Evolutionary conservation across 176 grass and related monocot genomes (phyloP), one percentile per base, ranked within the genome.

Genomic region (Musa acuminata): DNA sequence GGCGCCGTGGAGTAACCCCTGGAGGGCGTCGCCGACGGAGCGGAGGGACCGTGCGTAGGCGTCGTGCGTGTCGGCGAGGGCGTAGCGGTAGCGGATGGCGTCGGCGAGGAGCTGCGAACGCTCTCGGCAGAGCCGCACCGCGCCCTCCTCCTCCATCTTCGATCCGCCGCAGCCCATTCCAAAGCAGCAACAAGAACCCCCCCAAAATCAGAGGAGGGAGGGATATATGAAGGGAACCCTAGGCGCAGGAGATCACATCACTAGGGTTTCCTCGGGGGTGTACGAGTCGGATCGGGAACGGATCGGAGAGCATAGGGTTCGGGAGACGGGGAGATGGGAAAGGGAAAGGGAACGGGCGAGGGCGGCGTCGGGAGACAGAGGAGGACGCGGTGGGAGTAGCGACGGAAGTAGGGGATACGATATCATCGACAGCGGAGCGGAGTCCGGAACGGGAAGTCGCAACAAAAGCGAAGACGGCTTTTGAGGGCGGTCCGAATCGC

Each of bases 91-190:
- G 73, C 72, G 70, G 64, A 98, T 91, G 26, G 90, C 94, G 3
- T 74, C n/a, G 10, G 90, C 87, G 3, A 98, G 90, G 11, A 85
- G 72, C 21, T 65, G 73, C n/a, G 88, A 78, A 35, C 94, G 80
- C 65, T 76, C 51, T 49, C 74, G 72, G 84, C 94, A 98, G 84
- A 91, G 94, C 11, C 1, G 26, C 71, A 98, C 94, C 22, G 94
- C 94, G 24, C 1, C 1, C 84, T 85, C 81, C 80, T 98, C 94
- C 80, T 93, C 90, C 60, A 79, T 53, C 83, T 98, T 98, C 8
- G 94, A 98, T 60, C 82, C 63, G 0, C 86, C 94, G 52, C 94
- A 98, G 55, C 94, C 94, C 94, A 98, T 98, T 13, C 52, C 17
- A 57, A 67, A 67, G 12, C 64, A 26, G n/a, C 51, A 52, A 55